Base-by-base conservation (phyloP, 139 green algal genomes). In the Auxenochlorella pyrenoidosa region DNA sequence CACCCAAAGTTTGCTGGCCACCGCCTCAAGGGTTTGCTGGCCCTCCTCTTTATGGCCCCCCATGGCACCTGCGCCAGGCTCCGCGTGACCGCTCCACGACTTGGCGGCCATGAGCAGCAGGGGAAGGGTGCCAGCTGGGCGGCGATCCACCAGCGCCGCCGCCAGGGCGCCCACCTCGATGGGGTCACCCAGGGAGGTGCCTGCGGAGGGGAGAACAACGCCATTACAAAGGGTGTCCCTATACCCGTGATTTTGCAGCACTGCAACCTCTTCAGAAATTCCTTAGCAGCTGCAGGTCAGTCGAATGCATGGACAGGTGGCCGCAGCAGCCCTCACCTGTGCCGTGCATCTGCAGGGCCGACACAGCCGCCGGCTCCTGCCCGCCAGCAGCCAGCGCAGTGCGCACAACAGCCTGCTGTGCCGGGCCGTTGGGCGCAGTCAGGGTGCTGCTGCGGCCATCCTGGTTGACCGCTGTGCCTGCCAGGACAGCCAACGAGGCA, bases 391-490 rank as follows among this genome's bases (percentile, higher is more conserved):
- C 47, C n/a, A 94, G 84, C 21, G 91, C 93, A 15, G 43, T 16
- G 34, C 89, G 76, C 32, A 95, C 84, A 5, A 94, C 88, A 22
- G 44, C 81, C 58, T 92, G 92, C 86, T 96, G 94, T 5, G 89
- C 86, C 5, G 92, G 93, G 19, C 94, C 94, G 66, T 94, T 95
- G 36, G 94, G 94, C 22, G 93, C 94, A 2, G 93, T 96, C 26
- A 96, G 90, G 44, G 81, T 90, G 86, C 88, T 93, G 43, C 90
- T 94, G 12, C 93, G 75, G 0, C 94, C 94, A 32, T 94, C 94
- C 87, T 96, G 94, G 82, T 96, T 96, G 47, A 95, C 92, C 1
- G 91, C 87, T 0, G 88, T 91, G 5, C 91, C 92, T 30, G 58
- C 41, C 8, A 95, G 41, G 4, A 89, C 1, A 2, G 86, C 87